Conservation (phyloP, 495 filamentous ascomycete species). For the Articulospora tetracladia region DNA sequence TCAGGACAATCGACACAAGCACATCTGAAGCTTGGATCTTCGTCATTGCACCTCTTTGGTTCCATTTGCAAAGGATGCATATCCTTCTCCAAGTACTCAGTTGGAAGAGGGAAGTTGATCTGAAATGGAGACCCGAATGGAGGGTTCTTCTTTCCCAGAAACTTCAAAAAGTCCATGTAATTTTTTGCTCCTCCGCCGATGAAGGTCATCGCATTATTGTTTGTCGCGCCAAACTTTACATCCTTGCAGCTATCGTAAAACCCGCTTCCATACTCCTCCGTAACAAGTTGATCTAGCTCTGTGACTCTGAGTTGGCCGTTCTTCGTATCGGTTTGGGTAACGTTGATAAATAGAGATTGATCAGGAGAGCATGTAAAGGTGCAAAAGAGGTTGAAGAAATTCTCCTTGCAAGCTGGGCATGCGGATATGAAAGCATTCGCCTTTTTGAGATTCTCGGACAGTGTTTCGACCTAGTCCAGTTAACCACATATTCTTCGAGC, state of each 20-base stretch:
- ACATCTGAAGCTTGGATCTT: constrained; percentile 80
- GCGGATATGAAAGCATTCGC: constrained; percentile 83
- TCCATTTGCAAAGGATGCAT: constrained; percentile 64
- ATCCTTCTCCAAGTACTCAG: constrained; percentile 46
- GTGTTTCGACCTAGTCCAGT: constrained; percentile 59
- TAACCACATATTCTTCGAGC: background rate
- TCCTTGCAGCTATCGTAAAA: constrained; percentile 98
- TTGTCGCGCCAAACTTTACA: constrained; percentile 93
- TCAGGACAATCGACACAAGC: constrained; percentile 89
- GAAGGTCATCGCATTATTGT: constrained; percentile 86
- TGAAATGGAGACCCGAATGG: constrained; percentile 88
- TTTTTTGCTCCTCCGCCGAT: constrained; percentile 95
- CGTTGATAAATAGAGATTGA: constrained; percentile 92
- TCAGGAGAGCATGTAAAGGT: constrained; percentile 96
- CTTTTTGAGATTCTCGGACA: constrained; percentile 78
- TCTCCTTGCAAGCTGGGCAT: constrained; percentile 93
- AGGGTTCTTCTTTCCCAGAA: constrained; percentile 84
- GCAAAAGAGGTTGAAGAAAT: constrained; percentile 98
- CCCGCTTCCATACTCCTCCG: constrained; percentile 77
- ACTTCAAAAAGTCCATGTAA: constrained; percentile 78
- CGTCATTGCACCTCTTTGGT: constrained; percentile 82
- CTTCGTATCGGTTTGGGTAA: constrained; percentile 67
- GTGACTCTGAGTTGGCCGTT: constrained; percentile 71
- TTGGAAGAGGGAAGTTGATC: constrained; percentile 79
- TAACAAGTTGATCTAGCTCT: constrained; percentile 87